A percentile compares a stretch with the other conserved stretches of the same genome.
phyloP scores from a whole-genome alignment of 345 rosid genomes.

The Viola odorata region DNA sequence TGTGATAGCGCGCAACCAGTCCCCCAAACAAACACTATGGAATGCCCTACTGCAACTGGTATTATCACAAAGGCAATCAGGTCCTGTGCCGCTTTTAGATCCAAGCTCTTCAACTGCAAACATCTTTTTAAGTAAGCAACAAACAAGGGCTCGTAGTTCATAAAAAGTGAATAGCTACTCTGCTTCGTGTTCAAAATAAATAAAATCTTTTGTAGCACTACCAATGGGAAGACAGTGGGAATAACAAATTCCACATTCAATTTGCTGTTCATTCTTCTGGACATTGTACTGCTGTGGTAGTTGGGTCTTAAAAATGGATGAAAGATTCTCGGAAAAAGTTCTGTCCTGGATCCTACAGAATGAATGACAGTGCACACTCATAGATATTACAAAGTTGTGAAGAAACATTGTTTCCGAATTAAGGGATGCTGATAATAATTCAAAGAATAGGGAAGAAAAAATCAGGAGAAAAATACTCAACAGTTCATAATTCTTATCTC shows the following conservation, averaged over 20 bases:
- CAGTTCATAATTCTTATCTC: too few species aligned
- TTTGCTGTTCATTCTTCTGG: slow-evolving; percentile 35
- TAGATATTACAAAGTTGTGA: background rate
- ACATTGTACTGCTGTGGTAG: slow-evolving; percentile 39
- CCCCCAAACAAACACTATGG: slow-evolving; percentile 63
- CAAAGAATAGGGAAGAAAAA: background rate
- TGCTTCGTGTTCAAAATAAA: background rate
- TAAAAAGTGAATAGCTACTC: background rate
- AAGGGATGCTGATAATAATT: slow-evolving; percentile 8
- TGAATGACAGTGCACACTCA: background rate
- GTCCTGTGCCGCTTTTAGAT: slow-evolving; percentile 43
- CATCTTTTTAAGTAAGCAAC: slow-evolving; percentile 7
- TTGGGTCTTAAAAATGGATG: slow-evolving; percentile 39
- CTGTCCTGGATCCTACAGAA: slow-evolving; percentile 46
- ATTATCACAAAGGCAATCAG: slow-evolving; percentile 73
- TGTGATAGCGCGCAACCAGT: slow-evolving; percentile 79
- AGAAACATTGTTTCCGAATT: background rate
- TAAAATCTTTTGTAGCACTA: slow-evolving; percentile 10
- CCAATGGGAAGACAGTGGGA: slow-evolving; percentile 69
- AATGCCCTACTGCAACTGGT: slow-evolving; percentile 59
- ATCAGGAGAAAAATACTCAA: too few species aligned
- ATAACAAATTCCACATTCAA: slow-evolving; percentile 85
- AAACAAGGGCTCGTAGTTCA: background rate
- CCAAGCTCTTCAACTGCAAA: slow-evolving; percentile 63
- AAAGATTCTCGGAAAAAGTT: slow-evolving; percentile 51